Percentiles rank a stretch among this genome's conserved stretches.
phyloP scores from a whole-genome alignment of 371 early-diverging fungal species.

The Saksenaea oblongispora region DNA sequence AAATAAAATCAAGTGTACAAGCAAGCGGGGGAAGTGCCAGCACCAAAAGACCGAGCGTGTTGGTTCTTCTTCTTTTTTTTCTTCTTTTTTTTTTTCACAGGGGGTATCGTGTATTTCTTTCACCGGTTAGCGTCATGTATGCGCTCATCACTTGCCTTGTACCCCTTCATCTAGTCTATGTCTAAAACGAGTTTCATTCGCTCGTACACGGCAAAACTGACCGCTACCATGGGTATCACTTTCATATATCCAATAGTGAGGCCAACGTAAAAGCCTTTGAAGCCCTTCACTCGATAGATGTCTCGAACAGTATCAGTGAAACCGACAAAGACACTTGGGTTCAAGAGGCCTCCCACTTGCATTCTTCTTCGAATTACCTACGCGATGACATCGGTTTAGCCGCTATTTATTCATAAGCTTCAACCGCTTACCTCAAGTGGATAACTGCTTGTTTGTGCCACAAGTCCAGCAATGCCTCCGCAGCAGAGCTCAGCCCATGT shows the following conservation, averaged over 20 bases:
- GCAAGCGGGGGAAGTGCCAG: not conserved
- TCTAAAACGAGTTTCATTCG: slow-evolving; percentile 66
- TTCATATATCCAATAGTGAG: slow-evolving; percentile 95
- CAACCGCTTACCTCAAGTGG: slow-evolving; percentile 76
- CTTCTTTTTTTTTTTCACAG: too few relatives aligned
- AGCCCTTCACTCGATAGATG: slow-evolving; percentile 70
- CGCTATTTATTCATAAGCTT: not conserved
- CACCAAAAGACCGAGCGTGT: not conserved
- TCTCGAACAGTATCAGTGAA: slow-evolving; percentile 61
- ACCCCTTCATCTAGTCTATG: slow-evolving; percentile 45
- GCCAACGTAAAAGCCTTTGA: slow-evolving; percentile 95
- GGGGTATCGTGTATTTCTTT: not conserved
- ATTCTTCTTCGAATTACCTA: slow-evolving; percentile 83
- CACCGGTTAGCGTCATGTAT: not conserved
- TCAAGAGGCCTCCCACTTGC: slow-evolving; percentile 81
- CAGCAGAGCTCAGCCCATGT: slow-evolving; percentile 79
- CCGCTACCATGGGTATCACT: slow-evolving; percentile 90
- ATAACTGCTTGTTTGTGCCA: slow-evolving; percentile 89
- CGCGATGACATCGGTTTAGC: not conserved
- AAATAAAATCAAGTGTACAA: not conserved
- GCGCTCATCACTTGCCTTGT: not conserved
- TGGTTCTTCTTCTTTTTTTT: not conserved
- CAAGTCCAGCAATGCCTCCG: slow-evolving; percentile 86
- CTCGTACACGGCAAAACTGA: slow-evolving; percentile 87
- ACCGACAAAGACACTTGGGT: slow-evolving; percentile 55